These are phyloP conservation scores for Penicillium turbatum DNA, from an alignment of 495 filamentous ascomycete genomes.

Conservation along the genomic window DNA sequence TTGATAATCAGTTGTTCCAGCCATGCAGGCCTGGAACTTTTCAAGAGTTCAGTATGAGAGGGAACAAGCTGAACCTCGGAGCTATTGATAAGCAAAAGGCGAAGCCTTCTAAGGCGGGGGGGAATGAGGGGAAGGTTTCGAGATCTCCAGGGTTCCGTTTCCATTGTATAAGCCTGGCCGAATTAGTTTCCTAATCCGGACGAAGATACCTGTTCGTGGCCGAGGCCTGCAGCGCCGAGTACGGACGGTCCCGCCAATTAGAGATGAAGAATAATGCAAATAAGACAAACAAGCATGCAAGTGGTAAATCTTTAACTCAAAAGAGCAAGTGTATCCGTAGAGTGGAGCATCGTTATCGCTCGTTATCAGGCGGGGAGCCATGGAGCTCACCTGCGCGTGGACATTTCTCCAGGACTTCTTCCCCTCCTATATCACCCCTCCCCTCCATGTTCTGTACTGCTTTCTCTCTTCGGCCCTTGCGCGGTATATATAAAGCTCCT, in stretches of 20 bases:
- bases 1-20: not conserved
- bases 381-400: not conserved
- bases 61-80: not conserved
- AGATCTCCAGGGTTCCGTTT: not conserved
- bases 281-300: not conserved
- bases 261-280: not conserved
- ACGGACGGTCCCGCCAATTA: not conserved
- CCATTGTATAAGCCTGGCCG: too few relatives aligned
- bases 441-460: not conserved
- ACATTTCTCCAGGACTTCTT: conserved; percentile 1
- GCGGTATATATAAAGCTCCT: conserved; percentile 4
- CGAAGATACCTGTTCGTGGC: too few relatives aligned
- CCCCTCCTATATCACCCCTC: not conserved
- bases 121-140: not conserved
- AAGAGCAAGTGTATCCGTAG: conserved; percentile 11
- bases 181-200: too few relatives aligned
- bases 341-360: conserved; percentile 10
- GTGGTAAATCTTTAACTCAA: not conserved
- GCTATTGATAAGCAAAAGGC: not conserved
- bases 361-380: conserved; percentile 7
- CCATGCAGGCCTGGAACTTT: not conserved
- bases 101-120: too few relatives aligned
- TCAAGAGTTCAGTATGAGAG: not conserved
- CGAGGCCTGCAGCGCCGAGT: not conserved
- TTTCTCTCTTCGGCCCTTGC: conserved; percentile 12